A percentile compares a stretch with the other conserved stretches of the same genome.
Conservation (phyloP, 352 stramenopile species). For the Phytophthora melonis region DNA sequence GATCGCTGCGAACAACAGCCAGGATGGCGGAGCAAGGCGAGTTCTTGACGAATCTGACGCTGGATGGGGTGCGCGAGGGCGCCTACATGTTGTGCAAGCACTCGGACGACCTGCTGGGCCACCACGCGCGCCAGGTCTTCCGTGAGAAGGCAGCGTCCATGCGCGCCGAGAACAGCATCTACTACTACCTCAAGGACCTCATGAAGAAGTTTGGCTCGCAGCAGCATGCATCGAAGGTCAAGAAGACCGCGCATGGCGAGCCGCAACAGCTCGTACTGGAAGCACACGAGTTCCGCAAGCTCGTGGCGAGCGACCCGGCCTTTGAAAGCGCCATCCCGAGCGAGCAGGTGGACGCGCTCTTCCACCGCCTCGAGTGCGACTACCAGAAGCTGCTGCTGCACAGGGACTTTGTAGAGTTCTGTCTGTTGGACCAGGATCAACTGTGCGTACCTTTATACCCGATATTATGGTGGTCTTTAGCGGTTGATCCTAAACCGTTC, state of each 20-base stretch:
- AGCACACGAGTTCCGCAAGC: slow-evolving; percentile 78
- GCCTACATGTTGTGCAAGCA: slow-evolving; percentile 89
- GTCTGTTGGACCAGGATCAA: slow-evolving; percentile 80
- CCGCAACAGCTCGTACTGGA: slow-evolving; percentile 65
- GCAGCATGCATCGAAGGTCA: slow-evolving; percentile 53
- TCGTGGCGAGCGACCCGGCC: slow-evolving; percentile 79
- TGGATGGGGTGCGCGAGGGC: slow-evolving; percentile 81
- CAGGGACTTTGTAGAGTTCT: slow-evolving; percentile 85
- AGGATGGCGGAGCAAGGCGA: slow-evolving; percentile 56
- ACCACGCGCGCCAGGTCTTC: slow-evolving; percentile 83
- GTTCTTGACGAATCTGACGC: slow-evolving; percentile 70
- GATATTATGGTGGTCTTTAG: not conserved
- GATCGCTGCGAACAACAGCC: not conserved
- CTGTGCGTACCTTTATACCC: slow-evolving; percentile 50
- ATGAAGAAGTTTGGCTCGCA: slow-evolving; percentile 73
- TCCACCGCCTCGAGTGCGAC: slow-evolving; percentile 74
- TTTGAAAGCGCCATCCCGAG: slow-evolving; percentile 76
- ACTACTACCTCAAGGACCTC: slow-evolving; percentile 88
- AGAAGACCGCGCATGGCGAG: slow-evolving; percentile 41
- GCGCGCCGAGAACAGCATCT: slow-evolving; percentile 84
- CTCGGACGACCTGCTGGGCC: slow-evolving; percentile 81
- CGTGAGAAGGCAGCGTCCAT: slow-evolving; percentile 86
- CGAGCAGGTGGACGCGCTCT: slow-evolving; percentile 80
- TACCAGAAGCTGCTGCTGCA: slow-evolving; percentile 64
- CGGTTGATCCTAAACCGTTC: not conserved